Evolutionary conservation across 495 filamentous ascomycete genomes (phyloP).

Genomic region (Penicillium psychrofluorescens): DNA sequence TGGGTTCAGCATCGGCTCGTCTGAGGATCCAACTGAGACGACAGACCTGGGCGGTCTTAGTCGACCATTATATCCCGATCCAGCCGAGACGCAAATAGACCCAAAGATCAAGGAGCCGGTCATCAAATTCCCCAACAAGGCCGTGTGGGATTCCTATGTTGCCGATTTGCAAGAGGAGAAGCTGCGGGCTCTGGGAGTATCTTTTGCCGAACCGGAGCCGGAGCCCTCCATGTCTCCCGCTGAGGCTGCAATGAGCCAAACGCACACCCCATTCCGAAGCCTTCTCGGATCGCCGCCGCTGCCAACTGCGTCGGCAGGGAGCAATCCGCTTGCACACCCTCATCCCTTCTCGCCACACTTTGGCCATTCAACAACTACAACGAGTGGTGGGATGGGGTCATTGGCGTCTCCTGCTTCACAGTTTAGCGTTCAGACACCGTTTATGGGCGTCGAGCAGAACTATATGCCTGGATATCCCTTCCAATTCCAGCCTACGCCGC

Average conservation of each 20-base stretch:
- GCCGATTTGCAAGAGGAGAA: constrained; percentile 79
- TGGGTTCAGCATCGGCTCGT: constrained; percentile 59
- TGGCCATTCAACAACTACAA: constrained; percentile 44
- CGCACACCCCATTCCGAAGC: constrained; percentile 44
- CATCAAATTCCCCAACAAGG: constrained; percentile 68
- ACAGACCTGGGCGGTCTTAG: constrained; percentile 50
- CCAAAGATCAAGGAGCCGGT: constrained; percentile 42
- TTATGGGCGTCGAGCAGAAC: constrained; percentile 34
- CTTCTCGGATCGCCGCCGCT: constrained; percentile 53
- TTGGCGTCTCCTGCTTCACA: constrained; percentile 51
- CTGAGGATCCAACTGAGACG: constrained; percentile 22
- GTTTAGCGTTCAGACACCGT: constrained; percentile 36
- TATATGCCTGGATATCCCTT: constrained; percentile 30
- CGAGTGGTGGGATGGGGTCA: constrained; percentile 50
- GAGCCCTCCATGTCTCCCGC: constrained; percentile 67
- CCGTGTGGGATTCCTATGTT: constrained; percentile 80
- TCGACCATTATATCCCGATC: constrained; percentile 64
- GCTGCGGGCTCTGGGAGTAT: constrained; percentile 81
- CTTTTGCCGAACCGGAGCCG: constrained; percentile 63
- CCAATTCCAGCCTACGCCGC: constrained; percentile 40
- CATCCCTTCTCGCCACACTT: constrained; percentile 40
- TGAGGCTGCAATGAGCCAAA: constrained; percentile 55
- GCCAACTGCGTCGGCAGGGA: constrained; percentile 35
- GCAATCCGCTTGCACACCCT: constrained; percentile 29
- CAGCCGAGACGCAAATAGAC: constrained; percentile 49